Evolutionary conservation across 805 yeast genomes (phyloP), one percentile per base, ranked within the genome.

Genomic region (Candida sonorensis): DNA sequence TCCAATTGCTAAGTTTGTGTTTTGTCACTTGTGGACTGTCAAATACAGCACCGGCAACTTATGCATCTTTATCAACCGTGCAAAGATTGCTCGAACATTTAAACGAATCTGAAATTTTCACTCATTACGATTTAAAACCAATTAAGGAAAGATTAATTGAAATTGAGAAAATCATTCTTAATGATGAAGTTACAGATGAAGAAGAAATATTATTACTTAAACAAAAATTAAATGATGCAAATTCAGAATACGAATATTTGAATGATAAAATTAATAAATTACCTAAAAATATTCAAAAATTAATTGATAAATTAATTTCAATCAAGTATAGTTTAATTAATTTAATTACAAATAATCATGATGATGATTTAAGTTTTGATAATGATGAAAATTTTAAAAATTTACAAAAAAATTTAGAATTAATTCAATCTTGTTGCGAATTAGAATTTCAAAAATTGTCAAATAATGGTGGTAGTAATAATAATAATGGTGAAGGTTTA

Each of bases 21-120:
- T 85, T 88, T 57, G 74, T 90, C 50, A 85, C 97, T 2, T 92
- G 94, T 37, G 99, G 99, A 3, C 65, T 86, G 46, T 81, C 82
- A 29, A 80, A 86, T 45, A 72, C 86, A 22, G 95, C 96, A 1
- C 95, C 97, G 1, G 95, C 97, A 4, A 84, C 95, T 1, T 92
- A 83, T 59, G 90, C 95, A 5, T 83, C 94, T 3, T 62, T 90
- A 26, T 69, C 87, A 26, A 86, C 97, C 0, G 94, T 92, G 14
- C 81, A 80, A 58, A 76, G 92, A 45, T 62, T 92, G 36, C 66
- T 92, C 44, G 83, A 76, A 42, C 97, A 90, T 59, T 62, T 90
- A 40, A 72, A 75, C 42, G 95, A 84, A 52, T 74, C 84, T 30
- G 77, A 77, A 34, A 85, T 84, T 14, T 90, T 78, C 57, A 87